Evolutionary conservation across 1,284 basidiomycete species (phyloP).

Genomic region (Prillingera fragicola): DNA sequence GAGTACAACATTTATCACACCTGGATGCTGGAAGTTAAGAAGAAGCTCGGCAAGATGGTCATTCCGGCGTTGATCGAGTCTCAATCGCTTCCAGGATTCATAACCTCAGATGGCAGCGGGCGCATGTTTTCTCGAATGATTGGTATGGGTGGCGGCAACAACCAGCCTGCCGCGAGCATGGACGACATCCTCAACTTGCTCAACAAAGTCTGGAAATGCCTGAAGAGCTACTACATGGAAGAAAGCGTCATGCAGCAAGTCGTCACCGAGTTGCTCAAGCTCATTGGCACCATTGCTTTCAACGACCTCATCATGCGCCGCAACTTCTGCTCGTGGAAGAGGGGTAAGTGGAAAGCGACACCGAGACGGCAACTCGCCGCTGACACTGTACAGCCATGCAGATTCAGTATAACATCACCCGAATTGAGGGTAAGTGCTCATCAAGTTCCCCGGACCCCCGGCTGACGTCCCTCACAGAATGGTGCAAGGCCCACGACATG

Average conservation of each 20-base stretch:
- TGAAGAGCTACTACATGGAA: constrained; percentile 99
- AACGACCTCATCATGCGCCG: constrained; percentile 98
- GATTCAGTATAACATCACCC: constrained; percentile 97
- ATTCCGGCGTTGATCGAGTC: constrained; percentile 97
- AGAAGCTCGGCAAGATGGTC: constrained; percentile 94
- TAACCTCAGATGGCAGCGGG: constrained; percentile 82
- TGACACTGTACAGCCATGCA: constrained; percentile 87
- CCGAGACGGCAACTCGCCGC: neutral
- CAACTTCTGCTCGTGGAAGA: constrained; percentile 99
- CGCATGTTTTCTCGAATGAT: constrained; percentile 90
- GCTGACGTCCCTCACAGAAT: constrained; percentile 39
- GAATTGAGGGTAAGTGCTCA: constrained; percentile 63
- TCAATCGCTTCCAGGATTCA: constrained; percentile 95
- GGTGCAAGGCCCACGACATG: constrained; percentile 98
- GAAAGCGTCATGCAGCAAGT: constrained; percentile 96
- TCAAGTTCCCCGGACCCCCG: neutral
- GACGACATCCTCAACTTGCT: constrained; percentile 95
- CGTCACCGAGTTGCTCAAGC: constrained; percentile 88
- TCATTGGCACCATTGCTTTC: constrained; percentile 96
- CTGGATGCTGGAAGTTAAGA: constrained; percentile 99
- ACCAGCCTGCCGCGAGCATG: constrained; percentile 89
- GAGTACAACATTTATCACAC: constrained; percentile 99
- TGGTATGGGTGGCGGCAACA: constrained; percentile 60
- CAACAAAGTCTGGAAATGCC: constrained; percentile 96
- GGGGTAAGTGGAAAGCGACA: constrained; percentile 58